A percentile compares a stretch with the other conserved stretches of the same genome.
phyloP scores from a whole-genome alignment of 2,329 filamentous ascomycete genomes.

The Beauveria sp. region DNA sequence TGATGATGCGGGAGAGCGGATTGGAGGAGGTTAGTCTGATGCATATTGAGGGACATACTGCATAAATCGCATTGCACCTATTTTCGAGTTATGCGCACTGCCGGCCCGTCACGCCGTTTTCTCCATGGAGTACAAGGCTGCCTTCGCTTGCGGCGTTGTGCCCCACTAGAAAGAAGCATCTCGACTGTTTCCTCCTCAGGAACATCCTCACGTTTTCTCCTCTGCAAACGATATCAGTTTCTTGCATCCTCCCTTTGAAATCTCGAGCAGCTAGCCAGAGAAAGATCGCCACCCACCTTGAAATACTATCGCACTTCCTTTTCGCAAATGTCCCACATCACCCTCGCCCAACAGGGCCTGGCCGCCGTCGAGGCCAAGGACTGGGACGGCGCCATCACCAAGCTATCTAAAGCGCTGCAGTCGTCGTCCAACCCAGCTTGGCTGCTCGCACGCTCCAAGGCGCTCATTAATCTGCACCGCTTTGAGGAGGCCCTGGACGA shows the following conservation, averaged over 20 bases:
- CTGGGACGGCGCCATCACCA: slow-evolving; percentile 58
- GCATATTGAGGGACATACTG: too few species aligned
- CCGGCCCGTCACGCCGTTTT: background rate
- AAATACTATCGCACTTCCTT: background rate
- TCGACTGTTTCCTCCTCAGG: background rate
- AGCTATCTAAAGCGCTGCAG: slow-evolving; percentile 61
- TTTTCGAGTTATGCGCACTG: too few species aligned
- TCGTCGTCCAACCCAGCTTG: slow-evolving; percentile 64
- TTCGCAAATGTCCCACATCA: slow-evolving; percentile 41
- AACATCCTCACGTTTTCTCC: background rate
- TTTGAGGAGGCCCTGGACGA: slow-evolving; percentile 60
- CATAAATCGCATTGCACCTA: too few species aligned
- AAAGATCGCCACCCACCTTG: background rate
- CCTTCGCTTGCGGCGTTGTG: background rate
- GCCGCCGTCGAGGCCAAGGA: slow-evolving; percentile 55
- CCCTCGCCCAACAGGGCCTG: slow-evolving; percentile 53
- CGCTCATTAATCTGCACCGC: slow-evolving; percentile 58
- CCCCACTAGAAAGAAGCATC: background rate
- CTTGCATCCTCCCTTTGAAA: too few species aligned
- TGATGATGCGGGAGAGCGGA: too few species aligned
- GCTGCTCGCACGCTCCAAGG: slow-evolving; percentile 74
- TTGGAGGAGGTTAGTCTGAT: too few species aligned
- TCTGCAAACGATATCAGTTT: too few species aligned
- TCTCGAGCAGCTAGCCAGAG: too few species aligned
- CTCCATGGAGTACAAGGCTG: too few species aligned